Conservation (phyloP, 192 early-diverging fungal species). For the Mortierella claussenii region DNA sequence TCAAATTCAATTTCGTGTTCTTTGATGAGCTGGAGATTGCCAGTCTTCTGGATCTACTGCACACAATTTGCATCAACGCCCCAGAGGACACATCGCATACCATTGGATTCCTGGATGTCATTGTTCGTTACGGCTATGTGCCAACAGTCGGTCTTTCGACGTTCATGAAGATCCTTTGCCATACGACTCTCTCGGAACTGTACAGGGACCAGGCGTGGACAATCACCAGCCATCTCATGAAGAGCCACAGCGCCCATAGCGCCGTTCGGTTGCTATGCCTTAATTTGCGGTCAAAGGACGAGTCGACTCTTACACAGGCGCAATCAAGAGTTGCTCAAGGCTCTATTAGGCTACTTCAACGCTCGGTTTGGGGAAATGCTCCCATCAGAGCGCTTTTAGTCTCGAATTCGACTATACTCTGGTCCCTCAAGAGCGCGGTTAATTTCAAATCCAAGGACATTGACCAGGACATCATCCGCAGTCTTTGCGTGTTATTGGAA, state of each 20-base stretch:
- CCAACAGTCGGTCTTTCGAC: conserved; percentile 56
- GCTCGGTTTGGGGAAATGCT: conserved; percentile 65
- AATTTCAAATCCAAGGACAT: conserved; percentile 29
- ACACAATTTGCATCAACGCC: conserved; percentile 57
- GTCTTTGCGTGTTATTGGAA: conserved; percentile 20
- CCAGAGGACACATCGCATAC: conserved; percentile 55
- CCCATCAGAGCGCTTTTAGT: conserved; percentile 54
- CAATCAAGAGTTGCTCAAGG: conserved; percentile 57
- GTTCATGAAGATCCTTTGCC: conserved; percentile 64
- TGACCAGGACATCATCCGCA: conserved; percentile 36
- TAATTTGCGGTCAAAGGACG: conserved; percentile 54
- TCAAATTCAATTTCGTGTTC: conserved; percentile 67
- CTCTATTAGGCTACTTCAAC: conserved; percentile 64
- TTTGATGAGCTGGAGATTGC: conserved; percentile 67
- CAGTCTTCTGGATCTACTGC: conserved; percentile 56
- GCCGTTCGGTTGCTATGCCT: conserved; percentile 66
- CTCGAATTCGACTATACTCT: conserved; percentile 48
- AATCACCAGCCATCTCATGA: conserved; percentile 71
- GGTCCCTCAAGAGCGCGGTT: conserved; percentile 44
- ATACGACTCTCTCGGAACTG: conserved; percentile 42
- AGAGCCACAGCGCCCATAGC: conserved; percentile 70
- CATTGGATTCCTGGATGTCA: conserved; percentile 63
- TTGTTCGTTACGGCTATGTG: conserved; percentile 66
- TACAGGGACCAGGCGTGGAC: conserved; percentile 60
- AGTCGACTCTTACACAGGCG: conserved; percentile 5